Conservation (phyloP, 169 alveolate species). For the Cryptosporidium canis region DNA sequence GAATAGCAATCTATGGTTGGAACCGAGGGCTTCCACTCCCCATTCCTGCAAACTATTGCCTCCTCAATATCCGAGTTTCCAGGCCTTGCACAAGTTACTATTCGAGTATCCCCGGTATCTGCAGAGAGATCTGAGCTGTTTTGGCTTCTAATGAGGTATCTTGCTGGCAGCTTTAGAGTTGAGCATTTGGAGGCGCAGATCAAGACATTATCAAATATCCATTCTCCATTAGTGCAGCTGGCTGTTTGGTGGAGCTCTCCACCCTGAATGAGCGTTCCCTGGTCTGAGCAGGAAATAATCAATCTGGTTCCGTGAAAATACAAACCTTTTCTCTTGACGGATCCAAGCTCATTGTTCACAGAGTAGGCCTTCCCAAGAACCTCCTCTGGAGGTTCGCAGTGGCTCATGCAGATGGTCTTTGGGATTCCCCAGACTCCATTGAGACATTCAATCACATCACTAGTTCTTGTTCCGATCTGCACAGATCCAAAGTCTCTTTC, state of each 20-base stretch:
- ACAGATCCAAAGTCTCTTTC: slow-evolving; percentile 31
- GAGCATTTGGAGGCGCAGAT: slow-evolving; percentile 65
- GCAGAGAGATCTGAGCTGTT: slow-evolving; percentile 14
- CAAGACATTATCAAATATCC: slow-evolving; percentile 60
- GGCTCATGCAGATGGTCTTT: slow-evolving; percentile 48
- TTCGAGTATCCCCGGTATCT: slow-evolving; percentile 52
- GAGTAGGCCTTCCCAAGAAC: slow-evolving; percentile 39
- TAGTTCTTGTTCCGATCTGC: slow-evolving; percentile 31
- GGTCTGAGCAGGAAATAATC: slow-evolving; percentile 50
- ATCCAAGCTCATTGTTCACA: neutral
- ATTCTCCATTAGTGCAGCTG: slow-evolving; percentile 62
- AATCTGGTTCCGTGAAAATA: slow-evolving; percentile 48
- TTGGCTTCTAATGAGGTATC: slow-evolving; percentile 17
- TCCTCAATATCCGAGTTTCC: slow-evolving; percentile 38
- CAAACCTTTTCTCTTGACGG: slow-evolving; percentile 13
- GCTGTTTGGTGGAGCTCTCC: slow-evolving; percentile 53
- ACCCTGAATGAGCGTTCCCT: slow-evolving; percentile 57
- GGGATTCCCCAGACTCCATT: slow-evolving; percentile 71
- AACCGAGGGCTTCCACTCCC: slow-evolving; percentile 62
- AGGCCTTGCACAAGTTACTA: slow-evolving; percentile 27
- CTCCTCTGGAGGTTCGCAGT: slow-evolving; percentile 45
- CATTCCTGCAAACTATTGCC: slow-evolving; percentile 38
- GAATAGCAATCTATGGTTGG: slow-evolving; percentile 50
- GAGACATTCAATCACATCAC: slow-evolving; percentile 39
- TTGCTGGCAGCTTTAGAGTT: slow-evolving; percentile 38